Percentiles rank a stretch among this genome's conserved stretches.
These are phyloP conservation scores for Camillea tinctor DNA, from an alignment of 2,329 filamentous ascomycete genomes.

Conservation along the genomic window DNA sequence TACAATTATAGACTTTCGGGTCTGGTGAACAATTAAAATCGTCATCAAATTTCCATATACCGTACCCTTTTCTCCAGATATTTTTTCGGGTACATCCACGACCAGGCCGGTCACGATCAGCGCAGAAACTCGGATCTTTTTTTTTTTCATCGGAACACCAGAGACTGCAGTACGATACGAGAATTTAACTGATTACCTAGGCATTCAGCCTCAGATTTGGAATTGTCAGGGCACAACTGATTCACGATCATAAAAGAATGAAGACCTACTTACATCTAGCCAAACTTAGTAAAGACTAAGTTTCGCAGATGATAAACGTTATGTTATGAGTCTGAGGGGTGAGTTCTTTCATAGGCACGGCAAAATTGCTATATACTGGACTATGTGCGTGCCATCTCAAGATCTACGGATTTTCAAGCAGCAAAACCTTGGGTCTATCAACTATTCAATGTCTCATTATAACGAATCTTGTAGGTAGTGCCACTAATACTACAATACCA, in stretches of 20 bases:
- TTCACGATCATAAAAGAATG: not conserved
- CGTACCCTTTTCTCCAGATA: not conserved
- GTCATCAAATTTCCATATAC: slow-evolving; percentile 7
- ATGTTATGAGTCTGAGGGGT: not conserved
- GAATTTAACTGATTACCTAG: not conserved
- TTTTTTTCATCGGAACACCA: not conserved
- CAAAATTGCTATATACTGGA: not conserved
- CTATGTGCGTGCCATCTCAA: not conserved
- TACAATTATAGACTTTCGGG: slow-evolving; percentile 26
- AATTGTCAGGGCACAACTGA: not conserved
- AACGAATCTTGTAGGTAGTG: no score
- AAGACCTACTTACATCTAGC: not conserved
- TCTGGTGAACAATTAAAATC: slow-evolving; percentile 25
- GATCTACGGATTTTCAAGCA: no score
- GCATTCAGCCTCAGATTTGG: not conserved
- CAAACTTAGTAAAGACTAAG: not conserved
- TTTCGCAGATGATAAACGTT: not conserved
- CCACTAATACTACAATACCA: no score
- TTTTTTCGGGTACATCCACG: not conserved
- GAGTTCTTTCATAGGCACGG: not conserved
- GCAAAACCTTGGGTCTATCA: no score
- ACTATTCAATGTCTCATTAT: no score
- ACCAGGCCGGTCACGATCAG: not conserved
- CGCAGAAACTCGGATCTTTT: not conserved
- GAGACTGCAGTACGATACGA: not conserved